Base-by-base conservation (phyloP, 2,329 filamentous ascomycete species). In the Apiospora malaysiana region DNA sequence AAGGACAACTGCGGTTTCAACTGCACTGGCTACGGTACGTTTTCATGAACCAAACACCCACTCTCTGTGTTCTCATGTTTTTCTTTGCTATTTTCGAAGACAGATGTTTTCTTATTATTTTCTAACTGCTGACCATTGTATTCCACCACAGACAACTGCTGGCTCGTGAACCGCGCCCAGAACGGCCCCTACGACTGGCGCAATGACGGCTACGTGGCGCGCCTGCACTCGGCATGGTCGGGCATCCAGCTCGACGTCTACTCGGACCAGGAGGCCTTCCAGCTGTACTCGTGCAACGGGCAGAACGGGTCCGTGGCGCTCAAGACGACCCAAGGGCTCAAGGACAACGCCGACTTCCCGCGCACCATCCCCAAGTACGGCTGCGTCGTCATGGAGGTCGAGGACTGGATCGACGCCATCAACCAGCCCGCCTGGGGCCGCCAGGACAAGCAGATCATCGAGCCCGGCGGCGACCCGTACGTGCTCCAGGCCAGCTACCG, bases 381-480 rank as follows among this genome's bases (percentile, higher is more conserved):
- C 43, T 98, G 95, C 81, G 78, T 97, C 37, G 95, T 97, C 67
- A 88, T 98, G 81, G 95, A 98, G 84, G 93, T 96, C 16, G 90
- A 98, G 85, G 94, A 96, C 80, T 98, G 91, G 89, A 97, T 98
- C 78, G 95, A 97, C 79, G 94, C 88, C 37, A 96, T 98, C 83
- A 98, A 97, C 83, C 89, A 97, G 76, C 95, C 95, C 0, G 89
- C 94, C 81, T 98, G 95, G 95, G 90, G 90, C 71, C 89, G 95
- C 70, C 82, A 85, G 66, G 78, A 78, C 69, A 90, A 87, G 82
- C 89, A 92, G 77, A 83, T 92, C 72, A 91, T 83, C 76, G 85
- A 82, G 42, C 90, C 90, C 0, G 89, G 86, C 10, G 88, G 84
- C 70, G 86, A 87, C 72, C 88, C 88, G 3, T 91, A 89, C 77